Percentiles rank a stretch among this genome's conserved stretches.
These are phyloP conservation scores for Lipomyces oligophaga DNA, from an alignment of 805 yeast species.

Conservation along the genomic window DNA sequence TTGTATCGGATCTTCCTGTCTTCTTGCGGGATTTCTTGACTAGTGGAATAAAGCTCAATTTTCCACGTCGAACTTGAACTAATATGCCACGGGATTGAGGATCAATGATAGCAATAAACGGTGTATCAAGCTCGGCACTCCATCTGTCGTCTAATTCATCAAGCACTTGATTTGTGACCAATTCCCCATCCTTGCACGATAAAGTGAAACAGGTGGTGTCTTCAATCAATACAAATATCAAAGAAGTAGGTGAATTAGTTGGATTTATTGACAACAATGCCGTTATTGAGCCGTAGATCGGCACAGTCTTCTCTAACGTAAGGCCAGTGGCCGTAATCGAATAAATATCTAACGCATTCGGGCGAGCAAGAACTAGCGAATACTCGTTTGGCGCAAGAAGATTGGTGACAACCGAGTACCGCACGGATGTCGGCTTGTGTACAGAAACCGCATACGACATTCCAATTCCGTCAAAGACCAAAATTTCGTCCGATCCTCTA, in stretches of 20 bases:
- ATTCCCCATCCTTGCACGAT: slow-evolving; percentile 5
- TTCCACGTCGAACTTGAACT: slow-evolving; percentile 14
- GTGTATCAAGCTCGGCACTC: slow-evolving; percentile 12
- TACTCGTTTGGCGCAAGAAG: slow-evolving; percentile 8
- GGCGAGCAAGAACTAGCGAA: slow-evolving; percentile 24
- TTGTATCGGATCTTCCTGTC: not conserved
- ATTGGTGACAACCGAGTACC: slow-evolving; percentile 27
- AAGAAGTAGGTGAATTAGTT: slow-evolving; percentile 9
- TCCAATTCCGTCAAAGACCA: no score
- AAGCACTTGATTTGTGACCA: slow-evolving; percentile 17
- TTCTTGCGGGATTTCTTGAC: slow-evolving; percentile 1
- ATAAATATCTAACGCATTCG: slow-evolving; percentile 22
- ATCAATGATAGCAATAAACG: slow-evolving; percentile 12
- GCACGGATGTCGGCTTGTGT: slow-evolving; percentile 28
- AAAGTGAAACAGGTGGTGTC: slow-evolving; percentile 18
- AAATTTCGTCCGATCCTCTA: no score
- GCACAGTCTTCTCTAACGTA: slow-evolving; percentile 13
- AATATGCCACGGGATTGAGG: slow-evolving; percentile 22
- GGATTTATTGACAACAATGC: slow-evolving; percentile 19
- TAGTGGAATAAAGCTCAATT: slow-evolving; percentile 23
- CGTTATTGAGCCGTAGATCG: slow-evolving; percentile 19
- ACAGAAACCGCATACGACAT: slow-evolving; percentile 28
- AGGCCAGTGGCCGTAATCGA: slow-evolving; percentile 17
- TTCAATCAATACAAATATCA: slow-evolving; percentile 26
- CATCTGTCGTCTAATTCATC: slow-evolving; percentile 21